These are phyloP conservation scores for Pseudonectria buxi DNA, from an alignment of 2,329 filamentous ascomycete species.

Conservation along the genomic window DNA sequence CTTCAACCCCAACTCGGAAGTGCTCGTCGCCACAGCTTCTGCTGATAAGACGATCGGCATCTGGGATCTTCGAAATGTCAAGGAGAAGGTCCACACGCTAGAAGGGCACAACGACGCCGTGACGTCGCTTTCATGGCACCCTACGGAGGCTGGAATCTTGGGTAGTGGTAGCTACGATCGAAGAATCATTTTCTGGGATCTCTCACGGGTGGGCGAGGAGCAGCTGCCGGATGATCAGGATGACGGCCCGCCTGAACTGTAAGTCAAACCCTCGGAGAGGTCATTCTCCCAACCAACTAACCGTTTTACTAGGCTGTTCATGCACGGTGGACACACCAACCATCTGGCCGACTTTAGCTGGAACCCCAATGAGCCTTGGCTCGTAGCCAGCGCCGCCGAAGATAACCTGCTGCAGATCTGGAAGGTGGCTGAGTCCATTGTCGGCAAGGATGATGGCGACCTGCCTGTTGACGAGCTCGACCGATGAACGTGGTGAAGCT, in stretches of 20 bases:
- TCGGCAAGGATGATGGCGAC: conserved; percentile 69
- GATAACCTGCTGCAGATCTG: conserved; percentile 96
- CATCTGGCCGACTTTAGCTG: conserved; percentile 95
- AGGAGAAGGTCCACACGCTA: conserved; percentile 81
- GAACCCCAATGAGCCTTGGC: conserved; percentile 96
- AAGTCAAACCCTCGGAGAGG: conserved; percentile 32
- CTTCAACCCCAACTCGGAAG: conserved; percentile 89
- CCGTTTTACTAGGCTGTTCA: conserved; percentile 62
- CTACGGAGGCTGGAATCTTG: conserved; percentile 78
- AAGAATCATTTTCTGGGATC: conserved; percentile 92
- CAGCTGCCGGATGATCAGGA: conserved; percentile 92
- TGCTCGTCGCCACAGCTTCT: conserved; percentile 84
- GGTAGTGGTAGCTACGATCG: conserved; percentile 91
- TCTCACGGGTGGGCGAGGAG: conserved; percentile 86
- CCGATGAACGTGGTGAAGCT: conserved; percentile 39
- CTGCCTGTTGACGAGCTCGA: conserved; percentile 73
- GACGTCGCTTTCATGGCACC: conserved; percentile 91
- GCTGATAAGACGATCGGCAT: conserved; percentile 92
- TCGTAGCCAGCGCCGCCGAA: conserved; percentile 90
- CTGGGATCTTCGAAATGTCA: conserved; percentile 90
- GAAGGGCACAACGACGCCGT: conserved; percentile 86
- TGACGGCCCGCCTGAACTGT: conserved; percentile 92
- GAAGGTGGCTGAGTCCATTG: conserved; percentile 78
- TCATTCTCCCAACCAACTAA: conserved; percentile 14
- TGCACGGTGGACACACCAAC: conserved; percentile 98